phyloP scores from a whole-genome alignment of 129 eudicot genomes.

The Saposhnikovia divaricata region DNA sequence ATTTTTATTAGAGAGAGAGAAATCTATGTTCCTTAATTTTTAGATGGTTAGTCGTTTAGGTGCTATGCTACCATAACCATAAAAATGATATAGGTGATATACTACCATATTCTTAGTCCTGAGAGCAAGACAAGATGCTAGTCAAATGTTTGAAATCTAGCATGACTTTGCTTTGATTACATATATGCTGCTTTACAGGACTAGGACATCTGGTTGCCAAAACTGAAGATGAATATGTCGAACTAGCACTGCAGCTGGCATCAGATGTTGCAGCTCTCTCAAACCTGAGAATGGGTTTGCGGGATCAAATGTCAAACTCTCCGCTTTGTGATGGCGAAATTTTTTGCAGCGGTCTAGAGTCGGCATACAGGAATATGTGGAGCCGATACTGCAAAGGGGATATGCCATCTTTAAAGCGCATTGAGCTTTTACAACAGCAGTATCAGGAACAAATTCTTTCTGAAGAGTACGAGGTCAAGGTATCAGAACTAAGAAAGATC shows the following conservation, averaged over 20 bases:
- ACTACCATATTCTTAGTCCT: not conserved
- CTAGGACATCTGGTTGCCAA: constrained; percentile 64
- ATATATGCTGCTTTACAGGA: constrained; percentile 38
- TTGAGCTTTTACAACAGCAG: constrained; percentile 43
- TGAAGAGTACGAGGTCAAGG: constrained; percentile 11
- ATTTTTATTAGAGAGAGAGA: not conserved
- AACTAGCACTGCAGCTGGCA: constrained; percentile 64
- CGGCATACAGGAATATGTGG: constrained; percentile 77
- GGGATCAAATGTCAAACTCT: constrained; percentile 77
- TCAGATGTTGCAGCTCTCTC: constrained; percentile 64
- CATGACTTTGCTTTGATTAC: not conserved
- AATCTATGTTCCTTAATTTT: not conserved
- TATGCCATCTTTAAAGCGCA: constrained; percentile 60
- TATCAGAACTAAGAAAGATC: constrained; percentile 14
- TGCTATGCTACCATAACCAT: not conserved
- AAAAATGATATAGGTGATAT: not conserved
- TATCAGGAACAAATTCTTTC: constrained; percentile 24
- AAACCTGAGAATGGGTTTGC: constrained; percentile 60
- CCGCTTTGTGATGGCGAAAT: constrained; percentile 77
- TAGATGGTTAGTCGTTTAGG: not conserved
- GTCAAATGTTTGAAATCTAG: not conserved
- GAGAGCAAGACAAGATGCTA: not conserved
- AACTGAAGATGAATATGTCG: constrained; percentile 80
- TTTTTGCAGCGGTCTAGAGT: constrained; percentile 56
- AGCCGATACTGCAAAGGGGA: constrained; percentile 66